These are phyloP conservation scores for Boletellus ananiceps DNA, from an alignment of 768 basidiomycete species.

Conservation along the genomic window DNA sequence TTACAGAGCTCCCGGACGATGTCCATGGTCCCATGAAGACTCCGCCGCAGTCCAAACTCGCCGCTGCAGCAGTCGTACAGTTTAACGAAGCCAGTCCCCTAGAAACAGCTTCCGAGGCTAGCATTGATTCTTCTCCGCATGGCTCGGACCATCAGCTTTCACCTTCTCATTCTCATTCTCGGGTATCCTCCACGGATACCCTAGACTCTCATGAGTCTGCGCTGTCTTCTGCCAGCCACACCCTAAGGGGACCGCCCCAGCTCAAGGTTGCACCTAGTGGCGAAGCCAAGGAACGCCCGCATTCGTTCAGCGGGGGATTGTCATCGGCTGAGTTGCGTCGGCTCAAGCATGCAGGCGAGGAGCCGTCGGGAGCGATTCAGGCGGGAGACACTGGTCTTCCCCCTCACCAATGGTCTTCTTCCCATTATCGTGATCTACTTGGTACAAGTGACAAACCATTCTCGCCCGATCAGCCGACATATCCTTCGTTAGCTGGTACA, in stretches of 20 bases:
- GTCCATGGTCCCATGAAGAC: slow-evolving; percentile 53
- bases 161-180: slow-evolving; percentile 73
- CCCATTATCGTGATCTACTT: slow-evolving; percentile 44
- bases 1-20: slow-evolving; percentile 47
- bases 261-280: slow-evolving; percentile 47
- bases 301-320: slow-evolving; percentile 76
- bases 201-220: slow-evolving; percentile 55
- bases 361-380: slow-evolving; percentile 28
- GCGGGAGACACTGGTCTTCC: slow-evolving; percentile 35
- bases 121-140: slow-evolving; percentile 70
- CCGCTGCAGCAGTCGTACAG: slow-evolving; percentile 48
- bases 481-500: slow-evolving; percentile 62
- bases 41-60: slow-evolving; percentile 61
- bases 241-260: slow-evolving; percentile 49
- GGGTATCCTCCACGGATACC: slow-evolving; percentile 80
- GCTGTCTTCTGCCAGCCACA: slow-evolving; percentile 50
- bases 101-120: slow-evolving; percentile 67
- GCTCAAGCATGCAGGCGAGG: slow-evolving; percentile 63
- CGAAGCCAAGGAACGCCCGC: slow-evolving; percentile 73
- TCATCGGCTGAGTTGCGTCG: slow-evolving; percentile 71
- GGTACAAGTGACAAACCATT: slow-evolving; percentile 40
- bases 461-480: slow-evolving; percentile 43
- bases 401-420: slow-evolving; percentile 48
- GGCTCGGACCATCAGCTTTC: slow-evolving; percentile 61
- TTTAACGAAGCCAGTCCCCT: slow-evolving; percentile 65